These are phyloP conservation scores for Naegleria gruberi DNA, from an alignment of 208 protist species.

Conservation along the genomic window DNA sequence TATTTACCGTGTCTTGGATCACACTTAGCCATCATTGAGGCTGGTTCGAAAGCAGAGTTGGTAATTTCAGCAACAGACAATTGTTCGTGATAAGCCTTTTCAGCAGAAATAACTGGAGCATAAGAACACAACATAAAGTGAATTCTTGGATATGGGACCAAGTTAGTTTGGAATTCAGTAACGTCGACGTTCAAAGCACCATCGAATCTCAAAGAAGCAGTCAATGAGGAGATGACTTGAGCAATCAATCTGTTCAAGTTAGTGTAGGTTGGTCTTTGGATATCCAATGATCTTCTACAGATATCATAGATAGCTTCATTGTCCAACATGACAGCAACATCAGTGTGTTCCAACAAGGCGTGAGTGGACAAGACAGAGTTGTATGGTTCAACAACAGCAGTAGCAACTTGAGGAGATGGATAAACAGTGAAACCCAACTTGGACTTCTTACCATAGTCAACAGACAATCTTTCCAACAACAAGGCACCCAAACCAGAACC, in stretches of 20 bases:
- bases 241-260: constrained; percentile 85
- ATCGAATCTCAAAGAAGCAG: constrained; percentile 81
- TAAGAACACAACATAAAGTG: constrained; percentile 82
- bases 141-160: constrained; percentile 89
- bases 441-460: constrained; percentile 93
- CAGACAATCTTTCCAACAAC: constrained; percentile 83
- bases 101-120: constrained; percentile 54
- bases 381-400: constrained; percentile 85
- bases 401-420: constrained; percentile 78
- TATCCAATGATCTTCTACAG: constrained; percentile 66
- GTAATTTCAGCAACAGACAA: constrained; percentile 78
- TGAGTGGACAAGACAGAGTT: constrained; percentile 82
- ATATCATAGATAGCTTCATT: constrained; percentile 88
- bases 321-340: constrained; percentile 83
- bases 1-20: constrained; percentile 82
- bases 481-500: constrained; percentile 87
- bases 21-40: constrained; percentile 76
- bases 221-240: constrained; percentile 82
- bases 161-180: constrained; percentile 90
- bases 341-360: constrained; percentile 70
- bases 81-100: constrained; percentile 77
- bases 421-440: constrained; percentile 80
- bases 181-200: constrained; percentile 87
- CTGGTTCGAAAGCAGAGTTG: constrained; percentile 70
- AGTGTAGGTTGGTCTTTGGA: constrained; percentile 80